phyloP scores from a whole-genome alignment of 2,329 filamentous ascomycete genomes.

The Eutypella sp. region DNA sequence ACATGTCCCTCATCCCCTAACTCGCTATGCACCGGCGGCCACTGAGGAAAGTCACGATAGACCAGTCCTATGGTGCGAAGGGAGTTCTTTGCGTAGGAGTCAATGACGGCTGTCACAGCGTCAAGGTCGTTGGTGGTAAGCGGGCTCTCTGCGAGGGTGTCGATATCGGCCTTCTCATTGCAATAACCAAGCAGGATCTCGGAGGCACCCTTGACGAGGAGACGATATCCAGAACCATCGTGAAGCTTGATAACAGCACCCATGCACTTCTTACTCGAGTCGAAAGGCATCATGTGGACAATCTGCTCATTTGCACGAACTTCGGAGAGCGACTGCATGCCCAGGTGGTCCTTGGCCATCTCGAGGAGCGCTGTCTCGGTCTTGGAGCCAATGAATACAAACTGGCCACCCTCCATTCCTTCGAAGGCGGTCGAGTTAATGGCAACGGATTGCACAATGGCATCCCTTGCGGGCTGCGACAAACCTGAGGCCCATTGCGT shows the following conservation, averaged over 20 bases:
- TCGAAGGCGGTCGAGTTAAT: constrained; percentile 58
- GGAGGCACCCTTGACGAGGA: constrained; percentile 52
- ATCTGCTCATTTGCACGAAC: constrained; percentile 41
- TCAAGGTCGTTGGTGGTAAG: constrained; percentile 54
- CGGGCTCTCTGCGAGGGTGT: constrained; percentile 37
- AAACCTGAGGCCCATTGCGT: constrained; percentile 27
- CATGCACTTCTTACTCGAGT: constrained; percentile 53
- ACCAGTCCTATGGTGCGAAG: constrained; percentile 71
- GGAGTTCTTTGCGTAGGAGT: constrained; percentile 59
- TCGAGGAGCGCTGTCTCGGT: constrained; percentile 51
- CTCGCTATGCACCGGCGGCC: constrained; percentile 63
- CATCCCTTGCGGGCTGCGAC: constrained; percentile 24
- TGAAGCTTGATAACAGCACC: constrained; percentile 47
- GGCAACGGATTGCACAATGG: constrained; percentile 38
- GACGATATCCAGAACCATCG: constrained; percentile 38
- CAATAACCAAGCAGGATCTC: constrained; percentile 48
- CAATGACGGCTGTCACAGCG: constrained; percentile 49
- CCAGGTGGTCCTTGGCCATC: constrained; percentile 45
- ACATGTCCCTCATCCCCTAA: constrained; percentile 54
- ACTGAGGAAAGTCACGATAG: constrained; percentile 67
- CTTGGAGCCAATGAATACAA: constrained; percentile 50
- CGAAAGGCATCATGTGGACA: constrained; percentile 48
- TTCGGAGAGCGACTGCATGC: constrained; percentile 42
- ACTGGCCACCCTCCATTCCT: constrained; percentile 39
- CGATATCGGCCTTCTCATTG: constrained; percentile 25